A percentile compares a stretch with the other conserved stretches of the same genome.
These are phyloP conservation scores for Rhizophora apiculata DNA, from an alignment of 345 rosid species.

Conservation along the genomic window DNA sequence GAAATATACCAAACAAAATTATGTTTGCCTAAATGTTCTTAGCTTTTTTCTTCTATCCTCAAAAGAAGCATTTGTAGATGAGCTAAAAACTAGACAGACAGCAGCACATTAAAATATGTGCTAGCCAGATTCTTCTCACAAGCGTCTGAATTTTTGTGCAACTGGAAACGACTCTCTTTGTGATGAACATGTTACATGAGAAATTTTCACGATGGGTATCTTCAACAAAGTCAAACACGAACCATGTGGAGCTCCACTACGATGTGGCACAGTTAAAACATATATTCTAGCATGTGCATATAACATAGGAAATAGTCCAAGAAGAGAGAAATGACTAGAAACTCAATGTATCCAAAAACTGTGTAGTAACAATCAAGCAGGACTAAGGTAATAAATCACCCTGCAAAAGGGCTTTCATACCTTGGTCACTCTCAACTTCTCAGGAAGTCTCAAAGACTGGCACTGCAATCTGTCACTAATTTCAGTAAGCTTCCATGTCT, in stretches of 20 bases:
- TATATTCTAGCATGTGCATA: neutral
- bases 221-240: neutral
- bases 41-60: no score
- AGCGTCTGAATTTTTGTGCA: no score
- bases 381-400: neutral
- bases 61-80: no score
- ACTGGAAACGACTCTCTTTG: no score
- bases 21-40: neutral
- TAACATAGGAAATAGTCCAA: neutral
- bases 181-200: no score
- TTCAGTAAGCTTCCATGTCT: constrained; percentile 96
- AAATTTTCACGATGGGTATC: neutral
- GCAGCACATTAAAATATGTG: no score
- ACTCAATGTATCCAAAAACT: no score
- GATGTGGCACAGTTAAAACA: neutral
- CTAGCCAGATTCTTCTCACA: no score
- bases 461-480: constrained; percentile 84
- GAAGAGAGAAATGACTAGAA: neutral
- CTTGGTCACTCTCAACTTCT: constrained; percentile 78
- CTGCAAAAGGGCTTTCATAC: constrained; percentile 26
- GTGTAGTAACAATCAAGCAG: neutral
- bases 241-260: neutral
- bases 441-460: constrained; percentile 88
- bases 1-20: neutral
- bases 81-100: no score